These are phyloP conservation scores for Colletotrichum magnum DNA, from an alignment of 2,329 filamentous ascomycete genomes.

Conservation along the genomic window DNA sequence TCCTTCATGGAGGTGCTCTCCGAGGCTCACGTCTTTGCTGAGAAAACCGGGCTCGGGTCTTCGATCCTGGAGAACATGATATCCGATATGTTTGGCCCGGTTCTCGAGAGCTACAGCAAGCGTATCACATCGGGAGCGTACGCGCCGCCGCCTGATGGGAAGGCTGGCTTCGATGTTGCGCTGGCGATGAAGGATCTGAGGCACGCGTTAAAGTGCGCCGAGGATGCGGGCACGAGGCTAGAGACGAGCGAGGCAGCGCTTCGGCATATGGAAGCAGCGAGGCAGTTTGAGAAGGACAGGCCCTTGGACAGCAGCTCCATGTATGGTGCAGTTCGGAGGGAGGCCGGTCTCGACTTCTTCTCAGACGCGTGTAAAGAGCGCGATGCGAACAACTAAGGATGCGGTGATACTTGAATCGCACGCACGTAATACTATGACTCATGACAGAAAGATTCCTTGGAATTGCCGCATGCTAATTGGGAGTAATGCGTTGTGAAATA, in stretches of 20 bases:
- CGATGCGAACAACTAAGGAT: constrained; percentile 8
- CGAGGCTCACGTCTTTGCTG: constrained; percentile 49
- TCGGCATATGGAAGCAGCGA: constrained; percentile 13
- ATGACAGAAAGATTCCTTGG: background rate
- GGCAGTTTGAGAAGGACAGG: constrained; percentile 6
- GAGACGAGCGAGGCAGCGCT: constrained; percentile 24
- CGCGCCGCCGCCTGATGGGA: constrained; percentile 43
- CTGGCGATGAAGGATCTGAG: constrained; percentile 28
- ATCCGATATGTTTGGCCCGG: constrained; percentile 47
- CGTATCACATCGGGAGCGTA: constrained; percentile 47
- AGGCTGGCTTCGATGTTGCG: constrained; percentile 25
- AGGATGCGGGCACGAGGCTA: constrained; percentile 9
- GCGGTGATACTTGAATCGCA: no score
- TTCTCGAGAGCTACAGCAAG: constrained; percentile 46
- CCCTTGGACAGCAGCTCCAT: constrained; percentile 19
- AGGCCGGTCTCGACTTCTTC: constrained; percentile 24
- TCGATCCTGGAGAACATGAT: constrained; percentile 46
- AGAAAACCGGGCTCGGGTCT: constrained; percentile 47
- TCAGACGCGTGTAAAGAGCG: constrained; percentile 22
- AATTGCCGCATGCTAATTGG: background rate
- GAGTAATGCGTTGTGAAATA: background rate
- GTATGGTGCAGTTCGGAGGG: constrained; percentile 18
- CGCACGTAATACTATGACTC: background rate
- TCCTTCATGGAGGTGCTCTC: constrained; percentile 46
- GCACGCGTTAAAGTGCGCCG: constrained; percentile 24